phyloP scores from a whole-genome alignment of 2,329 filamentous ascomycete genomes.

The Pyrenophora teres region DNA sequence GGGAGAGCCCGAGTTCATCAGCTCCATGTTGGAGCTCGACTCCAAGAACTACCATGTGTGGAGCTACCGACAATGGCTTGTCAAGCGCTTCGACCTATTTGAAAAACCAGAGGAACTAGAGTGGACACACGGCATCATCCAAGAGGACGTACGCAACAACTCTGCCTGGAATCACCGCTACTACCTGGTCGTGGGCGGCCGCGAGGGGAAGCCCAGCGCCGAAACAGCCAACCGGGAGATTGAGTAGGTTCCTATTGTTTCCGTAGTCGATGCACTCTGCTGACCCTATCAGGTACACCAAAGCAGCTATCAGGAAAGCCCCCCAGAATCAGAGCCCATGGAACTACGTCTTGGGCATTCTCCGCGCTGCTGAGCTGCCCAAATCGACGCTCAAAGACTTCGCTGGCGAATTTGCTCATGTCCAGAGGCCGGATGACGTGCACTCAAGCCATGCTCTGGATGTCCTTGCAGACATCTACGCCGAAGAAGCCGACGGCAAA shows the following conservation, averaged over 20 bases:
- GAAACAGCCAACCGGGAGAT: conserved; percentile 75
- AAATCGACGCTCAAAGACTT: conserved; percentile 59
- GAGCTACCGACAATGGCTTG: conserved; percentile 84
- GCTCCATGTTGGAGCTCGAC: conserved; percentile 79
- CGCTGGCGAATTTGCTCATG: conserved; percentile 58
- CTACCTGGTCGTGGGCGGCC: conserved; percentile 79
- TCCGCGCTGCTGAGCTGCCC: conserved; percentile 66
- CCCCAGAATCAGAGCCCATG: conserved; percentile 95
- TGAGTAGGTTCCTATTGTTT: conserved; percentile 53
- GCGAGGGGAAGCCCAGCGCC: conserved; percentile 49
- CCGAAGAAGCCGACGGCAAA: conserved; percentile 56
- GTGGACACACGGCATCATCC: conserved; percentile 73
- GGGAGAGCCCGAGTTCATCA: conserved; percentile 76
- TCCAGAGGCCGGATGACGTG: conserved; percentile 57
- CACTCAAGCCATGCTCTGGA: conserved; percentile 69
- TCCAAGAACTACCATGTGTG: conserved; percentile 99
- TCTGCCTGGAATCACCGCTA: conserved; percentile 97
- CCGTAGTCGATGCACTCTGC: conserved; percentile 11
- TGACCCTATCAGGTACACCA: conserved; percentile 55
- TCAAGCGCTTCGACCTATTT: conserved; percentile 64
- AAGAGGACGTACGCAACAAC: conserved; percentile 88
- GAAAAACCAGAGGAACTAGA: conserved; percentile 66
- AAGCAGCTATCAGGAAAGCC: conserved; percentile 73
- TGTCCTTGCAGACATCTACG: conserved; percentile 71
- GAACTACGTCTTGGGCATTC: conserved; percentile 84